These are phyloP conservation scores for Trichosanthes truncata DNA, from an alignment of 306 rosid species.

Conservation along the genomic window DNA sequence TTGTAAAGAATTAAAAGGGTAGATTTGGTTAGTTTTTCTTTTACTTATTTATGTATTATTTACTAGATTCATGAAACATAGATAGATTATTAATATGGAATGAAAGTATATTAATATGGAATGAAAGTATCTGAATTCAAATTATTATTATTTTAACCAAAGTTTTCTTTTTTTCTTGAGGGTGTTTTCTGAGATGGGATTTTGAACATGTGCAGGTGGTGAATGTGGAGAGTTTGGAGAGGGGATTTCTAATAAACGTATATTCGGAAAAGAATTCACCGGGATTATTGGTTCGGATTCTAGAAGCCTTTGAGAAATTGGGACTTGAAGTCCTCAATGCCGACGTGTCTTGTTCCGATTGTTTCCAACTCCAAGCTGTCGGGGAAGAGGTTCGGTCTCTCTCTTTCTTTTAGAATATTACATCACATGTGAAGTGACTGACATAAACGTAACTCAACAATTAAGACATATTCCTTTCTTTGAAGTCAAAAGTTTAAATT, in stretches of 20 bases:
- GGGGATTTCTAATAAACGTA: conserved; percentile 65
- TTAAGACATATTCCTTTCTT: neutral
- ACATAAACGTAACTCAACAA: neutral
- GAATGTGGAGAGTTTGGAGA: conserved; percentile 55
- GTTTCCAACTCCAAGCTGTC: conserved; percentile 63
- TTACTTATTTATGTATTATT: too few species aligned
- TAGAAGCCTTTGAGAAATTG: conserved; percentile 67
- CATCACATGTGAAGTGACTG: neutral
- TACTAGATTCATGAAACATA: too few species aligned
- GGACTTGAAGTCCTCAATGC: conserved; percentile 88
- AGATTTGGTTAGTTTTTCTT: too few species aligned
- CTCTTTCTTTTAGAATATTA: neutral
- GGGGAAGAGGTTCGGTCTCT: conserved; percentile 54
- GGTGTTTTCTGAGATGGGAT: neutral
- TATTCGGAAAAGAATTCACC: conserved; percentile 52
- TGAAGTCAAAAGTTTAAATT: neutral
- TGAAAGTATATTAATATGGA: neutral
- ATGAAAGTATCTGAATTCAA: too few species aligned
- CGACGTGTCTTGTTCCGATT: conserved; percentile 79
- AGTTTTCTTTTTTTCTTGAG: neutral
- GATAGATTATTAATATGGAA: neutral
- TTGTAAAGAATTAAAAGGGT: too few species aligned
- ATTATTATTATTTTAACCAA: neutral
- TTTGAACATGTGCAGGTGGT: conserved; percentile 35
- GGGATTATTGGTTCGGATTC: conserved; percentile 54